Evolutionary conservation across 2,329 filamentous ascomycete species (phyloP), one percentile per base, ranked within the genome.

Genomic region (Fusarium equiseti): DNA sequence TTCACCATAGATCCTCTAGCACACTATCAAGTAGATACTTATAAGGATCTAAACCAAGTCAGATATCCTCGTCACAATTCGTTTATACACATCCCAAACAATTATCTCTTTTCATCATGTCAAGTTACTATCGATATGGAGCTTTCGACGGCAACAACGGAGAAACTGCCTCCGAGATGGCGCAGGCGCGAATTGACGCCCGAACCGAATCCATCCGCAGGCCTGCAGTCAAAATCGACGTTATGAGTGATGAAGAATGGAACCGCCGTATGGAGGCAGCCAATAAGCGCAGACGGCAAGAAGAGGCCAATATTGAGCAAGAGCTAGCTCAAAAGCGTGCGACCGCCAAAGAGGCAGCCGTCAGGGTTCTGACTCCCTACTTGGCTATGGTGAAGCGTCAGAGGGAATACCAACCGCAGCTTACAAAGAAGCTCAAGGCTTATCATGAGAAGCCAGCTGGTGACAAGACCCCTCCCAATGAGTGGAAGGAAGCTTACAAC

Each of bases 251-350:
- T 6, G 43, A 45, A 26, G 43, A 46, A n/a, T 46, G 44, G 44
- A 29, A 46, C 16, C 8, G 9, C 5, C 15, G 15, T 29, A 0
- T 29, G 1, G 8, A 27, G 9, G 24, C 8, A 6, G 3, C 1
- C 18, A 15, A 18, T 16, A 12, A 29, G 10, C 13, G 44, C 24
- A n/a, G 26, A 6, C 16, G 18, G 8, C 4, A 20, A 12, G 3
- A 20, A 20, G 16, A 29, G 6, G 26, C 26, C 4, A 5, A 29
- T 6, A 20, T 48, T 8, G 8, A 46, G 26, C 24, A 18, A n/a
- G 26, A 48, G 11, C 5, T 29, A 5, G 45, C 24, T 3, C 26
- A 31, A 31, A 5, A 22, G 27, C 18, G 6, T 22, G 18, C 27
- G 13, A 16, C 45, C 6, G 27, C 12, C 7, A 31, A 49, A 31